Percentiles rank a stretch among this genome's conserved stretches.
Conservation (phyloP, 1,139 yeast genomes). For the Blastobotrys arbuscula region DNA sequence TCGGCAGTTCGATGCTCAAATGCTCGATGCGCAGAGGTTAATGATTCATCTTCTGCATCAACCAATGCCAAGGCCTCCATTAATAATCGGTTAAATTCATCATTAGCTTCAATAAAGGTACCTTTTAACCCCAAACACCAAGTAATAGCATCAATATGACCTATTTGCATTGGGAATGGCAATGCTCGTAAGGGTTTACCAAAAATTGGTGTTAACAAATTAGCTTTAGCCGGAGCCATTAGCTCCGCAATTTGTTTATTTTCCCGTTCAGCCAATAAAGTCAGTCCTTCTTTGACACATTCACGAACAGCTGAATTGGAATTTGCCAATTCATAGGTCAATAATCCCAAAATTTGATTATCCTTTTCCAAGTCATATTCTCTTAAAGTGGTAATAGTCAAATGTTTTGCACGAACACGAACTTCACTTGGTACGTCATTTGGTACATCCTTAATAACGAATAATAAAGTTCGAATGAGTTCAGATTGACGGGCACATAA, state of each 20-base stretch:
- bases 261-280: constrained; percentile 63
- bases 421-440: constrained; percentile 81
- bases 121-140: constrained; percentile 79
- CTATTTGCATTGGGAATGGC: constrained; percentile 98
- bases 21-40: constrained; percentile 80
- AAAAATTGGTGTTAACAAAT: constrained; percentile 85
- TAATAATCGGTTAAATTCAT: constrained; percentile 75
- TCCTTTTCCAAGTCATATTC: constrained; percentile 62
- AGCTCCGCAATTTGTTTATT: constrained; percentile 64
- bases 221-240: constrained; percentile 75
- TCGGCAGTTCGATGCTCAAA: constrained; percentile 84
- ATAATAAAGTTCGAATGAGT: constrained; percentile 77
- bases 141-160: constrained; percentile 93
- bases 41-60: constrained; percentile 95
- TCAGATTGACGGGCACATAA: constrained; percentile 73
- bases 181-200: constrained; percentile 94
- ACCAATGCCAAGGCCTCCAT: constrained; percentile 90
- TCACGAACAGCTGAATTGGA: constrained; percentile 78
- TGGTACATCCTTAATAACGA: constrained; percentile 87
- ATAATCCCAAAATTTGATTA: constrained; percentile 71
- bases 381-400: constrained; percentile 57
- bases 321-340: constrained; percentile 89
- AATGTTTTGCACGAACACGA: constrained; percentile 59
- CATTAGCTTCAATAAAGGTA: constrained; percentile 79
- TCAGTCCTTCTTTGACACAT: constrained; percentile 70